A percentile compares a stretch with the other conserved stretches of the same genome.
Evolutionary conservation across 495 filamentous ascomycete species (phyloP).

Genomic region (Trichoderma gamsii): DNA sequence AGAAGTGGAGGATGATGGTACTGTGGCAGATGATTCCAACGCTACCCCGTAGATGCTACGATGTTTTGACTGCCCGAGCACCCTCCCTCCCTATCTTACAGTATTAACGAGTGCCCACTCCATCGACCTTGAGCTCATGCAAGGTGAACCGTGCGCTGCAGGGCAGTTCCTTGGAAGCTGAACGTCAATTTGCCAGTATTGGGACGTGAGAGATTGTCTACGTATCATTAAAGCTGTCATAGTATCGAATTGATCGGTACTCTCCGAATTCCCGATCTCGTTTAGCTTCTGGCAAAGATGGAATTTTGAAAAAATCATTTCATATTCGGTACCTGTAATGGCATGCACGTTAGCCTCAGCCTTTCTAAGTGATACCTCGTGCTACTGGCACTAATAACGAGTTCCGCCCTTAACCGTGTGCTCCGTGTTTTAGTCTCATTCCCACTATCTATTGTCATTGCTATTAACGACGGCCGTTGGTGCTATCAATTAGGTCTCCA

Average conservation of each 20-base stretch:
- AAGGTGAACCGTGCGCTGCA: constrained; percentile 1
- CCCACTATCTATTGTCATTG: background rate
- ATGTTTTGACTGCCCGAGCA: too few species aligned
- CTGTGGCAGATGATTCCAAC: too few species aligned
- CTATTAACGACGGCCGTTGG: background rate
- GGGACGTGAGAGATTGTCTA: too few species aligned
- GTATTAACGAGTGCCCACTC: background rate
- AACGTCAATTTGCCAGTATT: background rate
- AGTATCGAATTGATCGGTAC: background rate
- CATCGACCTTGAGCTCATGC: background rate
- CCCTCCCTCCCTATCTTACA: too few species aligned
- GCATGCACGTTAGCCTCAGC: too few species aligned
- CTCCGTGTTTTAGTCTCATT: background rate
- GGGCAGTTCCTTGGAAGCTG: background rate
- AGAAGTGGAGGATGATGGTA: background rate
- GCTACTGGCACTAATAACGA: too few species aligned
- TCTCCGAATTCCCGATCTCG: background rate
- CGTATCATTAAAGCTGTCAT: too few species aligned
- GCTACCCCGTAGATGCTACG: too few species aligned
- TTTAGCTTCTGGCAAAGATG: background rate
- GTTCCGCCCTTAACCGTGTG: too few species aligned
- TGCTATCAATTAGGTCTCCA: background rate
- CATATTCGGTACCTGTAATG: too few species aligned
- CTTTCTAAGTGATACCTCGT: too few species aligned
- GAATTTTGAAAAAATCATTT: too few species aligned